phyloP scores from a whole-genome alignment of 2,329 filamentous ascomycete genomes.

The Fusarium beomiforme region DNA sequence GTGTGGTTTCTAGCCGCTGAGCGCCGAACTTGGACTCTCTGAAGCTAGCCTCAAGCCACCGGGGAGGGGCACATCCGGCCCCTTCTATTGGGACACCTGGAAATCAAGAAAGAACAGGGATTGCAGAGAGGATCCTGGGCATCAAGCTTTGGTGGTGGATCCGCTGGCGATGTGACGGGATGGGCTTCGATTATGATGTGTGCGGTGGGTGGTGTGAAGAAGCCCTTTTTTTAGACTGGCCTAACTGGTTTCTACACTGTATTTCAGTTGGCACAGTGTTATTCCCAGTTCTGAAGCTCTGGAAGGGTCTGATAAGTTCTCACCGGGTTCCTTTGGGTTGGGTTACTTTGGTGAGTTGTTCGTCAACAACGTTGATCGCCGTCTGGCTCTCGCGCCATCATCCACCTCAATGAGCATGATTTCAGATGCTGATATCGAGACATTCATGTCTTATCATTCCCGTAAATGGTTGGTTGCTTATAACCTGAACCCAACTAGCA shows the following conservation, averaged over 20 bases:
- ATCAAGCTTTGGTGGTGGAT: constrained; percentile 38
- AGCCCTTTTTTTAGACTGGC: constrained; percentile 34
- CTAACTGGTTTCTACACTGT: not conserved
- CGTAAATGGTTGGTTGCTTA: constrained; percentile 7
- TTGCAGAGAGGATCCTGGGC: constrained; percentile 15
- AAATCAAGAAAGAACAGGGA: constrained; percentile 13
- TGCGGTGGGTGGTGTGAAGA: constrained; percentile 13
- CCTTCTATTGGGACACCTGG: constrained; percentile 26
- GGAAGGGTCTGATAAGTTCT: constrained; percentile 13
- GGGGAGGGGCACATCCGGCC: not conserved
- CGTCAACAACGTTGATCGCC: constrained; percentile 15
- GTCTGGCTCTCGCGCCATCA: constrained; percentile 34
- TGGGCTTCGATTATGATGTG: constrained; percentile 15
- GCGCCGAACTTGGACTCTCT: not conserved
- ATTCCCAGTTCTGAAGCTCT: not conserved
- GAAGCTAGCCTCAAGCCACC: constrained; percentile 20
- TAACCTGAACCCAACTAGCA: not conserved
- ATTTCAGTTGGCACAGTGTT: constrained; percentile 17
- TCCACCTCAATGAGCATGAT: constrained; percentile 34
- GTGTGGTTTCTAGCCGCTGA: not conserved
- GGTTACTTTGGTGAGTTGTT: constrained; percentile 35
- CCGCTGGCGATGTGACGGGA: constrained; percentile 30
- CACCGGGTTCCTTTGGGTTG: constrained; percentile 31
- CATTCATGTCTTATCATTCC: constrained; percentile 3
- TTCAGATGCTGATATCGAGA: constrained; percentile 5